phyloP scores from a whole-genome alignment of 192 early-diverging fungal genomes.

The Entophlyctis luteolus region DNA sequence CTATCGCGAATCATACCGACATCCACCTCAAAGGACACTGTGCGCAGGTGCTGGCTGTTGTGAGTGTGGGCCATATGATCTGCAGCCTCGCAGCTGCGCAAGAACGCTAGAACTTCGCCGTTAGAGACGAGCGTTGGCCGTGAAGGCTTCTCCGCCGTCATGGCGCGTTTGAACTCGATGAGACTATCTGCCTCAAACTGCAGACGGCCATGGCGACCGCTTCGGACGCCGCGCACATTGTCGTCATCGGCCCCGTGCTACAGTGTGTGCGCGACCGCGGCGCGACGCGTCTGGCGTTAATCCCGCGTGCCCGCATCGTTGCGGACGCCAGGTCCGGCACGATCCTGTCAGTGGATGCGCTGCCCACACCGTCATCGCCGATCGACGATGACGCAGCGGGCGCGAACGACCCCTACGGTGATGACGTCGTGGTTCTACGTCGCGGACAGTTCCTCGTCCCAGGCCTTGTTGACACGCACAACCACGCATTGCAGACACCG shows the following conservation, averaged over 20 bases:
- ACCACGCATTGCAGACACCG: constrained; percentile 89
- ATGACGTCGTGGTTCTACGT: neutral
- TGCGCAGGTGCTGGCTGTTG: constrained; percentile 7
- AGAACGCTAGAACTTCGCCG: constrained; percentile 17
- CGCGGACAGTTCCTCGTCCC: constrained; percentile 59
- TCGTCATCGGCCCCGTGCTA: neutral
- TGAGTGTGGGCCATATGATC: constrained; percentile 7
- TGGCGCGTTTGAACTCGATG: no score
- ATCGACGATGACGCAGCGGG: neutral
- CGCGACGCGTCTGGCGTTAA: neutral
- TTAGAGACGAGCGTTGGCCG: neutral
- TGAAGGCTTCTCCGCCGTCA: no score
- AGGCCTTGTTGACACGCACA: constrained; percentile 92
- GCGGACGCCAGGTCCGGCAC: neutral
- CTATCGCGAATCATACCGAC: neutral
- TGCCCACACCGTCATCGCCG: neutral
- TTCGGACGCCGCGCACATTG: no score
- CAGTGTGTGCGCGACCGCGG: neutral
- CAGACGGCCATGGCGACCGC: no score
- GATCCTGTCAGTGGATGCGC: neutral
- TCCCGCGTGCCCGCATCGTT: neutral
- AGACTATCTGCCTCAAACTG: no score
- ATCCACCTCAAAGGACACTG: constrained; percentile 13
- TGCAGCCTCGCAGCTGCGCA: neutral
- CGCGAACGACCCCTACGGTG: neutral